Conservation (phyloP, 352 stramenopile species). For the Phytophthora megakarya region DNA sequence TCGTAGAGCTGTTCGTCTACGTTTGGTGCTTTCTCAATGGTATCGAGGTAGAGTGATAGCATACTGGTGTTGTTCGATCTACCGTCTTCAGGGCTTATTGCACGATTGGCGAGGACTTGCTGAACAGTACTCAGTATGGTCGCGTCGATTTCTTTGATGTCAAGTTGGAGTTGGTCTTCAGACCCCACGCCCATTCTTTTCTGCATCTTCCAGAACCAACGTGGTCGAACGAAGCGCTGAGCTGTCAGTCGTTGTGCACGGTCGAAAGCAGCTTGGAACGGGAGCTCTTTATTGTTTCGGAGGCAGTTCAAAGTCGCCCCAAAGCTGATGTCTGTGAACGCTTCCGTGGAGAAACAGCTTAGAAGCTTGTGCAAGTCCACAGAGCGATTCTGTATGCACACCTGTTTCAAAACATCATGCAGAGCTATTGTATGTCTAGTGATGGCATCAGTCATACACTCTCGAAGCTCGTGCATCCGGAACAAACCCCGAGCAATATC, state of each 20-base stretch:
- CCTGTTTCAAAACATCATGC: conserved; percentile 26
- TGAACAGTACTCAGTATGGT: conserved; percentile 48
- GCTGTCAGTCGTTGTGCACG: conserved; percentile 37
- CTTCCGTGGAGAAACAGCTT: conserved; percentile 70
- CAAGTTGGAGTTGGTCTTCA: conserved; percentile 44
- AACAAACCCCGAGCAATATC: conserved; percentile 86
- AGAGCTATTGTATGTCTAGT: conserved; percentile 36
- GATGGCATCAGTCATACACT: conserved; percentile 42
- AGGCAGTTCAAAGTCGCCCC: conserved; percentile 53
- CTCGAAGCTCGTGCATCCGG: conserved; percentile 45
- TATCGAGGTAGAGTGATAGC: conserved; percentile 38
- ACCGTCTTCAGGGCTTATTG: conserved; percentile 5
- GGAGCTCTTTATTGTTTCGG: conserved; percentile 39
- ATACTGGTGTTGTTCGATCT: conserved; percentile 13
- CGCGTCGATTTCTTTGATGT: conserved; percentile 51
- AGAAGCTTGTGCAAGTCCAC: conserved; percentile 55
- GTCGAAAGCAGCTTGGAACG: conserved; percentile 69
- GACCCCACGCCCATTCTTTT: conserved; percentile 38
- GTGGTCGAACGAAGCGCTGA: conserved; percentile 46
- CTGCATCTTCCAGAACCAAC: conserved; percentile 56
- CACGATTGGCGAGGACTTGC: conserved; percentile 29
- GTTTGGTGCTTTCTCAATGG: conserved; percentile 30
- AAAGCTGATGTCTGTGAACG: conserved; percentile 76
- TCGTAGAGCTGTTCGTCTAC: conserved; percentile 28
- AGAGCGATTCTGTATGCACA: conserved; percentile 4